These are phyloP conservation scores for Didymella sp. DNA, from an alignment of 2,329 filamentous ascomycete genomes.

Conservation along the genomic window DNA sequence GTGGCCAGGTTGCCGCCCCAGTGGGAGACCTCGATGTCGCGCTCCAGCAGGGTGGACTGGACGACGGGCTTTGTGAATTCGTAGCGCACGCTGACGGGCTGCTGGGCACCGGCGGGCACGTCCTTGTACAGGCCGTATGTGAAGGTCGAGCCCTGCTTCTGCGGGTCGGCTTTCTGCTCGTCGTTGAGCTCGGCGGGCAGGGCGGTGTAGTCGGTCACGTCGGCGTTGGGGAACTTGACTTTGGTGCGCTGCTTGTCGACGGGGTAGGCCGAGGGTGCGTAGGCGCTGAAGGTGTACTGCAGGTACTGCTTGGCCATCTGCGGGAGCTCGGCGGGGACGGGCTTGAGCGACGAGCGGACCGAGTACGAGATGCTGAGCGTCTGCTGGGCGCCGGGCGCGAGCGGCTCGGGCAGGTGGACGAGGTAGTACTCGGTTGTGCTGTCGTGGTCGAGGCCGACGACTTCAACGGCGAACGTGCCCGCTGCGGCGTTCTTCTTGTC, in stretches of 20 bases:
- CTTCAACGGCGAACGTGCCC: slow-evolving; percentile 72
- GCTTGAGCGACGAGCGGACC: slow-evolving; percentile 76
- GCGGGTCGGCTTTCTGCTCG: slow-evolving; percentile 70
- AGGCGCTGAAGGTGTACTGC: slow-evolving; percentile 83
- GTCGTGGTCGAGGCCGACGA: slow-evolving; percentile 64
- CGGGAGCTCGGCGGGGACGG: slow-evolving; percentile 81
- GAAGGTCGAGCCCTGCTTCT: slow-evolving; percentile 83
- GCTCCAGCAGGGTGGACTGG: slow-evolving; percentile 79
- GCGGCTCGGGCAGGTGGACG: slow-evolving; percentile 76
- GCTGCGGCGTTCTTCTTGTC: slow-evolving; percentile 82
- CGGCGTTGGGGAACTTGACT: slow-evolving; percentile 80
- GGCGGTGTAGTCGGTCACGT: slow-evolving; percentile 85
- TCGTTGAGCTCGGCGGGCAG: slow-evolving; percentile 66
- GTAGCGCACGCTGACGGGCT: slow-evolving; percentile 82
- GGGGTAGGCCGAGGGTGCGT: slow-evolving; percentile 80
- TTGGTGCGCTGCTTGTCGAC: slow-evolving; percentile 97
- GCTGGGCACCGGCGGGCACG: slow-evolving; percentile 75
- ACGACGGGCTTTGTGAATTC: slow-evolving; percentile 94
- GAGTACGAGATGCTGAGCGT: slow-evolving; percentile 89
- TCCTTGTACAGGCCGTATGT: slow-evolving; percentile 90
- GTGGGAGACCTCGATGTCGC: slow-evolving; percentile 93
- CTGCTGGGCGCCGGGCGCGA: slow-evolving; percentile 77
- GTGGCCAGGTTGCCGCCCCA: slow-evolving; percentile 97
- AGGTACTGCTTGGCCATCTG: slow-evolving; percentile 90
- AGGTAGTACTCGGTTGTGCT: slow-evolving; percentile 74